Percentiles rank a stretch among this genome's conserved stretches.
phyloP scores from a whole-genome alignment of 129 eudicot species.

The Lactuca saligna region DNA sequence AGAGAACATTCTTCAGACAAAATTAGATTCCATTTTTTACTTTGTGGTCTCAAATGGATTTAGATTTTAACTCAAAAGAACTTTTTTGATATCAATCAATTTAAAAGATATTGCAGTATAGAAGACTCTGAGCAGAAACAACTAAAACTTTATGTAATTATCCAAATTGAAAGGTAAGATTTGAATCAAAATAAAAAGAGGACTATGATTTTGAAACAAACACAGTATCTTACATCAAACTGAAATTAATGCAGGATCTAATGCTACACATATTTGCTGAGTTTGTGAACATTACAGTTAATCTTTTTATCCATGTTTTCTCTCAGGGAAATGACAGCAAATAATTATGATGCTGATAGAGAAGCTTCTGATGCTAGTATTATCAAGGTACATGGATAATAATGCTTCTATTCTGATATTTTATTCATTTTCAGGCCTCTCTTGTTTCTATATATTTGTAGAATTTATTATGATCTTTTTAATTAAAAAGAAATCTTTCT shows the following conservation, averaged over 20 bases:
- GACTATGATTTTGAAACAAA: too few species aligned
- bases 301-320: constrained; percentile 7
- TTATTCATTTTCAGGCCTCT: not conserved
- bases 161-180: too few species aligned
- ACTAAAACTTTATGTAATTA: too few species aligned
- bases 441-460: not conserved
- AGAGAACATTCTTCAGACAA: too few species aligned
- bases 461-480: not conserved
- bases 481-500: constrained; percentile 6
- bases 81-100: constrained; percentile 2
- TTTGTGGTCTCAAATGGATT: constrained; percentile 6
- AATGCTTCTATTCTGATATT: constrained; percentile 14
- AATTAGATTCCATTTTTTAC: constrained; percentile 3
- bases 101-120: too few species aligned
- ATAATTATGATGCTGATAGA: constrained; percentile 38
- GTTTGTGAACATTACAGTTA: constrained; percentile 10
- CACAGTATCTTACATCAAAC: too few species aligned
- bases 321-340: constrained; percentile 49
- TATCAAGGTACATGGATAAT: constrained; percentile 36
- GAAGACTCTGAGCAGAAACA: too few species aligned
- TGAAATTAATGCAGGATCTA: too few species aligned
- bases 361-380: constrained; percentile 32
- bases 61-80: not conserved
- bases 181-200: too few species aligned
- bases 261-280: not conserved